Conservation (phyloP, 257 asterid species). For the Salvia miltiorrhiza region DNA sequence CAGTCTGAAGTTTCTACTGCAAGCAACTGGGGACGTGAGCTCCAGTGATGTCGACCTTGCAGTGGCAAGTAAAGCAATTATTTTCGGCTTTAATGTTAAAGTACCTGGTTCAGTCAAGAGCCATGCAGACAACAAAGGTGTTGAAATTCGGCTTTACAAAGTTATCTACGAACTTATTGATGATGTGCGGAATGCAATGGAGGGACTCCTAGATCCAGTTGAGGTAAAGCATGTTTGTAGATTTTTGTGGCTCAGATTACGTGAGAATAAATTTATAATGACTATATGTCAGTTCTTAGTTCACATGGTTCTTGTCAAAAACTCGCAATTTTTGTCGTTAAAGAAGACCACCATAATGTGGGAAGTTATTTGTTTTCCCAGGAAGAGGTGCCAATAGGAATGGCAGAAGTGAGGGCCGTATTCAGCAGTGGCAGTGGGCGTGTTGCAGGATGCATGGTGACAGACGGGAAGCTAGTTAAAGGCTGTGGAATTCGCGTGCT, state of each 20-base stretch:
- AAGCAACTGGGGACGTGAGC: constrained; percentile 89
- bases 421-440: constrained; percentile 98
- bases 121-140: constrained; percentile 64
- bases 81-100: constrained; percentile 85
- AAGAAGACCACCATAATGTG: background rate
- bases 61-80: constrained; percentile 79
- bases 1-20: constrained; percentile 86
- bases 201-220: constrained; percentile 85
- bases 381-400: constrained; percentile 90
- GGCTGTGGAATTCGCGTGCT: constrained; percentile 81
- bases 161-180: constrained; percentile 95
- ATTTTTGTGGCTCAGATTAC: background rate
- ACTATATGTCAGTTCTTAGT: background rate
- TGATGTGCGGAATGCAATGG: constrained; percentile 92
- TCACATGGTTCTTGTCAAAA: background rate
- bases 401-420: constrained; percentile 89
- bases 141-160: constrained; percentile 79
- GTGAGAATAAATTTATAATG: background rate
- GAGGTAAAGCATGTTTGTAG: constrained; percentile 52
- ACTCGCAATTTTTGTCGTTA: background rate
- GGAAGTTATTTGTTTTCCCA: constrained; percentile 26
- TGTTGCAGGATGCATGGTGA: constrained; percentile 97
- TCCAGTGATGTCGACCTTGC: constrained; percentile 95
- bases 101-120: constrained; percentile 81
- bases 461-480: constrained; percentile 83